phyloP scores from a whole-genome alignment of 306 rosid genomes.

The Acacia crassicarpa region DNA sequence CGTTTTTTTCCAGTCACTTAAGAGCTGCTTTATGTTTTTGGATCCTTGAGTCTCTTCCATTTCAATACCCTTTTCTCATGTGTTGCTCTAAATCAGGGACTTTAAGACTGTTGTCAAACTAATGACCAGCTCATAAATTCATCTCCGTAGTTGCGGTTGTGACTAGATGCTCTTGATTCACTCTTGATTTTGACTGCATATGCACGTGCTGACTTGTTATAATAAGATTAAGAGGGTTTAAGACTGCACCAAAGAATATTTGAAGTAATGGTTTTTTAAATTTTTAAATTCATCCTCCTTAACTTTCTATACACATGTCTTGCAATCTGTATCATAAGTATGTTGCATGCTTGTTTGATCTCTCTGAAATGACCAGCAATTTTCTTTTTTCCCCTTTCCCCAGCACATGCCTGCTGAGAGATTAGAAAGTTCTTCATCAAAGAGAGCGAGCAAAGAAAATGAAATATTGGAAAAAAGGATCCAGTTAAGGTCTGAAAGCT shows the following conservation, averaged over 20 bases:
- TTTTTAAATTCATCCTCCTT: not conserved
- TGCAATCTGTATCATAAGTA: not conserved
- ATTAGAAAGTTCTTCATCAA: slow-evolving; percentile 44
- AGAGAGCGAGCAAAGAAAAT: slow-evolving; percentile 36
- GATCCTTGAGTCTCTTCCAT: not conserved
- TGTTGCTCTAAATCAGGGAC: not conserved
- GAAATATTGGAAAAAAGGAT: slow-evolving; percentile 35
- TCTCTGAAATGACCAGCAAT: not conserved
- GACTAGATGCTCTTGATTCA: not conserved
- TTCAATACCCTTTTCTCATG: slow-evolving; percentile 13
- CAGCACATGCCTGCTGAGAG: slow-evolving; percentile 38
- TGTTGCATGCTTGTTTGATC: not conserved
- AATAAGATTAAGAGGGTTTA: not conserved
- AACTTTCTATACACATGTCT: not conserved
- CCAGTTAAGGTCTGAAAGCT: slow-evolving; percentile 47
- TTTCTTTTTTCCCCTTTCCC: not conserved
- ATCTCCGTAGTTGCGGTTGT: slow-evolving; percentile 3
- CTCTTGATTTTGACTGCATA: not conserved
- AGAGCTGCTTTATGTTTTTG: not conserved
- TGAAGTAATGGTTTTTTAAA: not conserved
- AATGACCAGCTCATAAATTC: not conserved
- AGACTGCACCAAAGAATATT: not conserved
- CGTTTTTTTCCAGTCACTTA: not conserved
- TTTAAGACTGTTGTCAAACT: not conserved
- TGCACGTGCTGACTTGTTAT: not conserved